Conservation (phyloP, 306 rosid species). For the Quercus parvula region DNA sequence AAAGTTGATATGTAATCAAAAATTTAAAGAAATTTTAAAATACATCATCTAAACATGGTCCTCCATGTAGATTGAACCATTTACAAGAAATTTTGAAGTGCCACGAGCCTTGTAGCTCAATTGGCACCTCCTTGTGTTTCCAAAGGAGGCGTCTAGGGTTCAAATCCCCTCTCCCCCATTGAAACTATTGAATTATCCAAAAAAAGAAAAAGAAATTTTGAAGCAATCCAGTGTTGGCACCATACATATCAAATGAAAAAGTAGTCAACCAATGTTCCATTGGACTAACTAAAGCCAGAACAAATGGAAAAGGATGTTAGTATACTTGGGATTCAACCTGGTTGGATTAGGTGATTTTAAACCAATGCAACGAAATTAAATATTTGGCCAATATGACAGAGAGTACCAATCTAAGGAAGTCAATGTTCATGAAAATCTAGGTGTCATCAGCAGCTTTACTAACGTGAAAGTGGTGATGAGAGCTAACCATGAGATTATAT, state of each 20-base stretch:
- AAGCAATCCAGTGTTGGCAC: neutral
- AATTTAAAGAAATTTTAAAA: neutral
- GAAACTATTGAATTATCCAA: too few species aligned
- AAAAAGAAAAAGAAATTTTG: too few species aligned
- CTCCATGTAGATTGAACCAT: neutral
- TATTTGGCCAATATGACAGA: neutral
- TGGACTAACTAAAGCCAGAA: neutral
- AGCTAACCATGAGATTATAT: neutral
- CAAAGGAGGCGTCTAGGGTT: too few species aligned
- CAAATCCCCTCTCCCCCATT: too few species aligned
- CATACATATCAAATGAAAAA: neutral
- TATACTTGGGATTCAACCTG: neutral
- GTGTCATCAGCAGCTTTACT: neutral
- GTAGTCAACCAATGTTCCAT: neutral
- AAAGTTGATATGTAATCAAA: neutral
- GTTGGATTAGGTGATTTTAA: neutral
- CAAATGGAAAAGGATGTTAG: neutral
- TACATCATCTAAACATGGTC: neutral
- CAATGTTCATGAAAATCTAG: neutral
- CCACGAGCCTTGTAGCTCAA: too few species aligned
- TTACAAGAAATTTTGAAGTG: neutral
- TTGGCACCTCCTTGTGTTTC: too few species aligned
- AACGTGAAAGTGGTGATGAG: neutral
- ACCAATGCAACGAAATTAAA: constrained; percentile 10
- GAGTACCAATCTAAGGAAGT: too few species aligned